Evolutionary conservation across 1,284 basidiomycete species (phyloP).

Genomic region (Sphagnurus paluster): DNA sequence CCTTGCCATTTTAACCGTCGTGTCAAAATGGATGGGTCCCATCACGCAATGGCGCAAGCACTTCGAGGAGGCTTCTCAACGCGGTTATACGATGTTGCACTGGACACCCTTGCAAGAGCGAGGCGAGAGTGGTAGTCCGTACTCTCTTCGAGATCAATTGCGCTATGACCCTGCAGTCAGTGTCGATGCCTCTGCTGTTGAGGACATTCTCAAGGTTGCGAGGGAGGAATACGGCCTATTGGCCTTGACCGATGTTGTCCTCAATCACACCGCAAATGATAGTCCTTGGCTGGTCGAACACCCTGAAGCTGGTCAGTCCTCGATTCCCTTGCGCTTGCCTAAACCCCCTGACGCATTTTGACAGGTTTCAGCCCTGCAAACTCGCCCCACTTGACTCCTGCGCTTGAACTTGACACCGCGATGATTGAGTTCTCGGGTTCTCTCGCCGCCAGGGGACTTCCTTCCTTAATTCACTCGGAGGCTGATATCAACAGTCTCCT

Average conservation of each 20-base stretch:
- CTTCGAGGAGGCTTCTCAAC: conserved; percentile 78
- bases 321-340: not conserved
- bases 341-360: conserved; percentile 12
- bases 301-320: conserved; percentile 82
- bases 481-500: conserved; percentile 72
- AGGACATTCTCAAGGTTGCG: conserved; percentile 67
- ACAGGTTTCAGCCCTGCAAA: conserved; percentile 87
- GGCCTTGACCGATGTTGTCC: conserved; percentile 89
- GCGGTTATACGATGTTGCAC: conserved; percentile 96
- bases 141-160: conserved; percentile 87
- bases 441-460: conserved; percentile 68
- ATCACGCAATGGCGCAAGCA: conserved; percentile 74
- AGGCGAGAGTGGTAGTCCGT: conserved; percentile 86
- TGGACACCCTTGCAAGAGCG: conserved; percentile 92
- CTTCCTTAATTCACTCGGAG: conserved; percentile 63
- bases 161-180: conserved; percentile 80
- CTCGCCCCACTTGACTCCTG: conserved; percentile 86
- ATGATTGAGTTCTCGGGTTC: conserved; percentile 78
- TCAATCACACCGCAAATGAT: conserved; percentile 95
- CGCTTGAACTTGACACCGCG: conserved; percentile 84
- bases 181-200: conserved; percentile 42
- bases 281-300: conserved; percentile 90
- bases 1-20: conserved; percentile 82
- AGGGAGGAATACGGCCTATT: conserved; percentile 85
- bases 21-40: conserved; percentile 97